Base-by-base conservation (phyloP, 1,139 yeast genomes). In the Maudiozyma humilis region DNA sequence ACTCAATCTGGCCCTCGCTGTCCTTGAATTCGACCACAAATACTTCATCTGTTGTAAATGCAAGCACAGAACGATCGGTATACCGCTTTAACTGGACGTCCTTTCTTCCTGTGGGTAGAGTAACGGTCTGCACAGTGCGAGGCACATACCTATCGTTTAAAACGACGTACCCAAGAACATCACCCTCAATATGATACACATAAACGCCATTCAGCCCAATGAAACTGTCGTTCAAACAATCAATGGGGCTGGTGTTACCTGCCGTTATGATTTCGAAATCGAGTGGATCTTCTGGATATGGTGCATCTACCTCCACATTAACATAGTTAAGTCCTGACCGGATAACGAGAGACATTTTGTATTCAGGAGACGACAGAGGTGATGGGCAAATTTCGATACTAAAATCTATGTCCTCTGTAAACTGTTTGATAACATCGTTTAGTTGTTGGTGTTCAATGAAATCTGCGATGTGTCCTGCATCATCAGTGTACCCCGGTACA, bases 1-100 rank as follows among this genome's bases (percentile, higher is more conserved):
- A 27, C 5, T 20, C 23, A 7, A 17, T 2, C 4, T 2, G 13
- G 12, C 27, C 29, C 8, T 36, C 15, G 10, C 14, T 4, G n/a
- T n/a, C 15, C 19, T 5, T 34, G 8, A 36, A 31, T 10, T 34
- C 13, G 5, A 42, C 12, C 16, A 43, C 13, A 35, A 29, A 40
- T 12, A 42, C 29, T 6, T 40, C 37, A 18, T 44, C 36, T 7
- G 10, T 19, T 13, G 48, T 32, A 25, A 45, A 47, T 3, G 36
- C 39, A n/a, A 44, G 2, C 6, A 40, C 16, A 3, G 41, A 33
- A 31, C 33, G 19, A 3, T 18, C 2, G 12, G 17, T 38, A 13
- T n/a, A 41, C 15, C 35, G 30, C 10, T 40, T 34, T 5, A 44
- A 10, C 32, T 41, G 39, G 7, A 44, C n/a, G 31, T 40, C 44